Base-by-base conservation (phyloP, 768 basidiomycete genomes). In the Astraeus odoratus region DNA sequence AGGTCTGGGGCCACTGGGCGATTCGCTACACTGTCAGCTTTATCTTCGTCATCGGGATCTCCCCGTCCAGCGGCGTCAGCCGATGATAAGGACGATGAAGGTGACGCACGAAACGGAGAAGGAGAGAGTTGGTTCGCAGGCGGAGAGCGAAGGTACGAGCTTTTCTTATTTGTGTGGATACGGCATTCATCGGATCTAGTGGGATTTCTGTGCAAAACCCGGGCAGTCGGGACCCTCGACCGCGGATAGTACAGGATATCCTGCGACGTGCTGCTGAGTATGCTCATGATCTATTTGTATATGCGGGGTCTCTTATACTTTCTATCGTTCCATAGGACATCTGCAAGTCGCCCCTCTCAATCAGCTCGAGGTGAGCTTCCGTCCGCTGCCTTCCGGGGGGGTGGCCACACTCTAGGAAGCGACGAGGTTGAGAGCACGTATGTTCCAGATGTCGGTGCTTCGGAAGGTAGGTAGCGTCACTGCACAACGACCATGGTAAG, bases 201-300 rank as follows among this genome's bases (percentile, higher is more conserved):
- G 95, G 94, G 2, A 73, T 99, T 37, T 86, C 83, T 2, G 75
- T 98, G 1, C 78, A 95, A 65, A 92, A 91, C 58, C 95, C 95
- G 1, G 78, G 58, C 13, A 59, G 61, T 38, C 61, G 48, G 20
- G 63, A 64, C 3, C 78, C 78, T 1, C 83, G 80, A 2, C 78
- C 81, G 5, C 59, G 73, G 49, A 68, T 81, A 56, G 86, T 83
- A 20, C 71, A 76, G 36, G 81, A 87, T 52, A 75, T 96, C 31
- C 64, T 98, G 40, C 75, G 81, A 41, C 77, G 89, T 51, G 94
- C 95, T 8, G 79, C 80, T 18, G 78, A 88, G 88, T 93, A 58
- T 38, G 82, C 71, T 30, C 39, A 18, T 33, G 13, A 15, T 37
- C 16, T 48, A 20, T 20, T 38, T 35, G 30, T 33, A n/a, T 34